Conservation (phyloP, 352 stramenopile species). For the Phytophthora gonapodyides region DNA sequence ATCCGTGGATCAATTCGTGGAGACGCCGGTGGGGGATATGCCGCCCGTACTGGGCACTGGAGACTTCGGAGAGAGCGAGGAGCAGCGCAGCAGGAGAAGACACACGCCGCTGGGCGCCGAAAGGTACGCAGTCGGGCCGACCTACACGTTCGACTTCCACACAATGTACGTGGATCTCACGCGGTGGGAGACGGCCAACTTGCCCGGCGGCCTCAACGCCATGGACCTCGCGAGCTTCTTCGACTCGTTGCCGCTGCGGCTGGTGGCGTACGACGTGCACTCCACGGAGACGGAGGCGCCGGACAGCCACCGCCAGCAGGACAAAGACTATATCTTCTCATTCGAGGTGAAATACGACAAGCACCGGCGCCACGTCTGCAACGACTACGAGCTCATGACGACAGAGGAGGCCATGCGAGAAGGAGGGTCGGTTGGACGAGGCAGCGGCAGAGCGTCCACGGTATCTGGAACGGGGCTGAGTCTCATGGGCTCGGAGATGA, state of each 20-base stretch:
- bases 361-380: slow-evolving; percentile 11
- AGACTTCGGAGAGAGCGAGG: slow-evolving; percentile 71
- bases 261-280: slow-evolving; percentile 75
- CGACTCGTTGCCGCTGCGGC: slow-evolving; percentile 64
- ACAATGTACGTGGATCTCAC: slow-evolving; percentile 89
- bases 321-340: slow-evolving; percentile 84
- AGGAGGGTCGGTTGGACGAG: background rate
- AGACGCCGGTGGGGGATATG: slow-evolving; percentile 54
- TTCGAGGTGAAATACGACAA: slow-evolving; percentile 74
- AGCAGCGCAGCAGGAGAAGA: slow-evolving; percentile 42
- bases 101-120: slow-evolving; percentile 59
- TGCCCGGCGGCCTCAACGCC: slow-evolving; percentile 68
- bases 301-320: slow-evolving; percentile 50
- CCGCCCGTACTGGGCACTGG: slow-evolving; percentile 56
- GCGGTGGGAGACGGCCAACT: slow-evolving; percentile 79
- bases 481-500: slow-evolving; percentile 42
- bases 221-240: slow-evolving; percentile 85
- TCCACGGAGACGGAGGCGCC: background rate
- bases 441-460: slow-evolving; percentile 17
- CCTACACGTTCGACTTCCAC: slow-evolving; percentile 90
- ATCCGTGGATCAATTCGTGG: slow-evolving; percentile 80
- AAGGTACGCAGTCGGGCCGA: slow-evolving; percentile 58
- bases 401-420: slow-evolving; percentile 17
- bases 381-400: slow-evolving; percentile 14
- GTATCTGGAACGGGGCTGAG: slow-evolving; percentile 29